Evolutionary conservation across 768 basidiomycete species (phyloP), one percentile per base, ranked within the genome.

Genomic region (Cyclocybe cylindracea): DNA sequence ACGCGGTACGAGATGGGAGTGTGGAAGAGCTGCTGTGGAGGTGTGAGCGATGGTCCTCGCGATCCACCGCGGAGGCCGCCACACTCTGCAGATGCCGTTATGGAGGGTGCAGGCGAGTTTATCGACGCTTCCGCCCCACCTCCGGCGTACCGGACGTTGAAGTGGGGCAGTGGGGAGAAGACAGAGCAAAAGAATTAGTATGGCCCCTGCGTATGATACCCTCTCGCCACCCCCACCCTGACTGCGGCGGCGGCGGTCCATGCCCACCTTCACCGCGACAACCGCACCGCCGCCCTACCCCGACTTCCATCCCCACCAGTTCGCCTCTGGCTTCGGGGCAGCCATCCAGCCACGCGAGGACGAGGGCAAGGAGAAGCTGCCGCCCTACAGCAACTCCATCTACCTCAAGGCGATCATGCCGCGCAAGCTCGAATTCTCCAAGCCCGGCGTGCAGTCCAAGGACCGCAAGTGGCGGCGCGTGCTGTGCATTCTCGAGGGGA

Each of bases 401-500:
- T 86, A 91, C 62, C 82, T 98, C 60, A 79, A 83, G 34, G 91
- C 86, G 3, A 78, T 86, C 48, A 81, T 99, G 74, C 88, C 89
- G 1, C 83, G 91, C 42, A 99, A 99, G 77, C 82, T 94, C 85
- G 97, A 99, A 75, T 98, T 99, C 64, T 74, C 71, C 4, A 69
- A 78, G 9, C 93, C 94, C 0, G 94, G 94, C 6, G 76, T 91
- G 2, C 91, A 96, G 67, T 87, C 95, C 6, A 82, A 78, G 64
- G 95, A 98, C 65, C 77, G 97, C 41, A 91, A 93, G 63, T 99
- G 97, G 97, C 82, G 90, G 53, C 77, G 90, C 44, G 84, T 89
- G 45, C 78, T 94, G 57, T 91, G 92, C 64, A 89, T 95, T 61
- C 71, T 99, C 24, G 92, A 97, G 62, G 97, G 97, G 41, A 98